A percentile compares a stretch with the other conserved stretches of the same genome.
phyloP scores from a whole-genome alignment of 176 grass and related monocot genomes.

The Carex kokanica region DNA sequence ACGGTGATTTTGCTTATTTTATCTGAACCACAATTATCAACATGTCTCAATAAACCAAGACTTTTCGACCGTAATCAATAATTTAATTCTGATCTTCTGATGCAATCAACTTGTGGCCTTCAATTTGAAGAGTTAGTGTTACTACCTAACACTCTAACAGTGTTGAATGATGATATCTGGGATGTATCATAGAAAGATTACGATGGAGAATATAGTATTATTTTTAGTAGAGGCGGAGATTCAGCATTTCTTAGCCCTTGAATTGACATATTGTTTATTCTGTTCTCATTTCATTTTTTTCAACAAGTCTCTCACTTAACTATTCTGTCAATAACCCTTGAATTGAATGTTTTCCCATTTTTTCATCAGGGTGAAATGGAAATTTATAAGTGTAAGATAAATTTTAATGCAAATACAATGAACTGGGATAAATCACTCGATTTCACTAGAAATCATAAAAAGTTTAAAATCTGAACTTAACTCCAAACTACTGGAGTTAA shows the following conservation, averaged over 20 bases:
- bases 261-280: neutral
- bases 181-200: neutral
- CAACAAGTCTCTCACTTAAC: neutral
- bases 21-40: slow-evolving; percentile 13
- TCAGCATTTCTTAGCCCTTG: neutral
- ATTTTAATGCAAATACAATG: no score
- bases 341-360: no score
- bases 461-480: no score
- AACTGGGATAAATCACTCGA: no score
- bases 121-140: neutral
- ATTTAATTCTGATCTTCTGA: slow-evolving; percentile 7
- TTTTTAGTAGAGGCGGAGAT: neutral
- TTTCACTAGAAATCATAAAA: no score
- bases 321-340: neutral
- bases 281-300: neutral
- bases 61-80: neutral
- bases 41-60: neutral
- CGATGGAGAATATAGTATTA: neutral
- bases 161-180: neutral
- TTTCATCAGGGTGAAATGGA: no score
- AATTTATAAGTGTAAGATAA: no score
- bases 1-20: slow-evolving; percentile 16
- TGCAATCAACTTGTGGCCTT: neutral
- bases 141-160: no score
- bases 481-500: no score